Conservation (phyloP, 495 filamentous ascomycete species). For the Melanomma pulvis-pyrius region DNA sequence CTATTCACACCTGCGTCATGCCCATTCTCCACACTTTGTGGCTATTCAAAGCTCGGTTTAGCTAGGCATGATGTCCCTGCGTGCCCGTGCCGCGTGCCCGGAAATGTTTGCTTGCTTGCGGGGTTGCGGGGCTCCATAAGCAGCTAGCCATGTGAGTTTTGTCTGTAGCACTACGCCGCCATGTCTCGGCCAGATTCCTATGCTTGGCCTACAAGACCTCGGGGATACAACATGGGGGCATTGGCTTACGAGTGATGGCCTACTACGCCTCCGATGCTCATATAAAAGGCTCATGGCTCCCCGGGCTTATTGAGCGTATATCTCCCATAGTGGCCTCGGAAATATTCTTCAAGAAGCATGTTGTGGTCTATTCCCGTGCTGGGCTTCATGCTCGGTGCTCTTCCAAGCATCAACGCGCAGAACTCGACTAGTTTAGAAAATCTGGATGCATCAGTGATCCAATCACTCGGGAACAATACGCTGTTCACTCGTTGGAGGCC, state of each 20-base stretch:
- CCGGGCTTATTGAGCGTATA: background rate
- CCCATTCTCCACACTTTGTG: background rate
- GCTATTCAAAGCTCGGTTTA: constrained; percentile 1
- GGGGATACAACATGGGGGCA: background rate
- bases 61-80: background rate
- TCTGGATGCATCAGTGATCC: constrained; percentile 30
- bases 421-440: constrained; percentile 1
- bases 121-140: constrained; percentile 3
- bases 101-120: background rate
- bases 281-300: background rate
- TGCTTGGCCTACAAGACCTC: constrained; percentile 9
- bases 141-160: constrained; percentile 12
- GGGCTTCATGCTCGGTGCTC: constrained; percentile 20
- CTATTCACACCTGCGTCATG: constrained; percentile 22
- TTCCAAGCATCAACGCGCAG: constrained; percentile 13
- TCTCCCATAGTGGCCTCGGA: background rate
- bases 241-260: background rate
- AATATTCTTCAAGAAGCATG: background rate
- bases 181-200: background rate
- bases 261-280: background rate
- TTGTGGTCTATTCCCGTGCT: constrained; percentile 6
- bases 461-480: constrained; percentile 45
- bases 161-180: background rate
- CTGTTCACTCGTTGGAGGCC: constrained; percentile 54
- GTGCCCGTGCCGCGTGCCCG: constrained; percentile 6